Conservation (phyloP, 257 asterid species). For the Solanum paucissectum region DNA sequence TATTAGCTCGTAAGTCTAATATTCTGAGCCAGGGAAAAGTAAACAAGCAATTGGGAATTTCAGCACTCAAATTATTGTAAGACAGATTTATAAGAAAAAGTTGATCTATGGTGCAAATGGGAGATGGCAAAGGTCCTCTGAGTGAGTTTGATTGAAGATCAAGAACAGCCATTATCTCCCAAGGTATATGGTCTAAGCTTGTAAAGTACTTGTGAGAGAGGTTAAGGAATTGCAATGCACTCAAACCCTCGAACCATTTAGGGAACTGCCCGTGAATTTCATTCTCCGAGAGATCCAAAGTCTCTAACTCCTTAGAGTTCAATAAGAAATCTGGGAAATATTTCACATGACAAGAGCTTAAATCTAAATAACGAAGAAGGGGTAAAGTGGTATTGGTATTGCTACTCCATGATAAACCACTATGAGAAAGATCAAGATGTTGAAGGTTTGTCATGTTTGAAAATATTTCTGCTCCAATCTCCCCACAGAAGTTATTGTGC, state of each 20-base stretch:
- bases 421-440: neutral
- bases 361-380: accelerated
- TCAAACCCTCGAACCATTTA: neutral
- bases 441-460: neutral
- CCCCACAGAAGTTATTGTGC: neutral
- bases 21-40: too few species aligned
- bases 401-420: neutral
- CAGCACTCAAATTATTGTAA: too few species aligned
- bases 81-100: too few species aligned
- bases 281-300: neutral
- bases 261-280: neutral
- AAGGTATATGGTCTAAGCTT: neutral
- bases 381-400: neutral
- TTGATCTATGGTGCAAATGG: neutral
- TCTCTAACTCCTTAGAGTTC: accelerated
- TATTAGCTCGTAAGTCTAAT: too few species aligned
- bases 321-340: neutral
- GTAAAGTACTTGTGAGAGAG: neutral
- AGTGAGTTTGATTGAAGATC: neutral
- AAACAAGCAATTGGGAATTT: too few species aligned
- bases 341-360: neutral
- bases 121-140: neutral
- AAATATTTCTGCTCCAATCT: neutral
- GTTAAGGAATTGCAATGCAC: neutral
- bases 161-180: neutral